phyloP scores from a whole-genome alignment of 2,329 filamentous ascomycete genomes.

The Claviceps humidiphila region DNA sequence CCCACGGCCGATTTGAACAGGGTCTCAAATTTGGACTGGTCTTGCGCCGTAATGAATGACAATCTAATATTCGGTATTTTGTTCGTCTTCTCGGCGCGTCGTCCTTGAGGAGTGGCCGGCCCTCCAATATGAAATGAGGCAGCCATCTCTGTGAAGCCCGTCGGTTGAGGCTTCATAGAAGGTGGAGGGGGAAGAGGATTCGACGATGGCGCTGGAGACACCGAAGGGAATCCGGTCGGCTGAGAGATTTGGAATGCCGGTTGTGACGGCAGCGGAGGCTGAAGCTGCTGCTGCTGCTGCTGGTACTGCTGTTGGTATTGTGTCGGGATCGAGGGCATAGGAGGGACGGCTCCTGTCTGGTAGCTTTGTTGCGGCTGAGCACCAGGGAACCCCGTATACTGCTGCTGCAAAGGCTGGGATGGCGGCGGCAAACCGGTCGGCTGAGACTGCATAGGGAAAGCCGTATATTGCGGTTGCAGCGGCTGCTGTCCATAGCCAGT shows the following conservation, averaged over 20 bases:
- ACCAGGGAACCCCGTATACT: conserved; percentile 52
- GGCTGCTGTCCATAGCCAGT: conserved; percentile 42
- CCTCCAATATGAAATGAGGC: conserved; percentile 48
- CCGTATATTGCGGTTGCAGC: conserved; percentile 46
- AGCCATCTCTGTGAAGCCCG: conserved; percentile 53
- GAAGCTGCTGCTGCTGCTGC: conserved; percentile 35
- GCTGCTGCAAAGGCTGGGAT: conserved; percentile 48
- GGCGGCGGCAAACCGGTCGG: conserved; percentile 38
- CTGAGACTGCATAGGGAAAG: conserved; percentile 40
- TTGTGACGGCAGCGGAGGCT: conserved; percentile 13
- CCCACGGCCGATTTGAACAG: conserved; percentile 92
- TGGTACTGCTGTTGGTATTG: conserved; percentile 48
- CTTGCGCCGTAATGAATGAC: conserved; percentile 88
- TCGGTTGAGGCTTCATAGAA: conserved; percentile 51
- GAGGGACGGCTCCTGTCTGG: conserved; percentile 42
- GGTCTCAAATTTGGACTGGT: conserved; percentile 95
- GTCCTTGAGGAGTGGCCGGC: conserved; percentile 29
- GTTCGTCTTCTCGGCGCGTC: conserved; percentile 39
- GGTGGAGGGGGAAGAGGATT: conserved; percentile 38
- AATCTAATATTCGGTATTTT: conserved; percentile 90
- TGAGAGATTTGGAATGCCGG: conserved; percentile 27
- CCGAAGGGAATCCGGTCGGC: conserved; percentile 28
- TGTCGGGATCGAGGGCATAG: conserved; percentile 45
- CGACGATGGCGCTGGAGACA: conserved; percentile 38
- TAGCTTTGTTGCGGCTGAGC: conserved; percentile 45